These are phyloP conservation scores for Aspergillus sp. DNA, from an alignment of 2,329 filamentous ascomycete genomes.

Conservation along the genomic window DNA sequence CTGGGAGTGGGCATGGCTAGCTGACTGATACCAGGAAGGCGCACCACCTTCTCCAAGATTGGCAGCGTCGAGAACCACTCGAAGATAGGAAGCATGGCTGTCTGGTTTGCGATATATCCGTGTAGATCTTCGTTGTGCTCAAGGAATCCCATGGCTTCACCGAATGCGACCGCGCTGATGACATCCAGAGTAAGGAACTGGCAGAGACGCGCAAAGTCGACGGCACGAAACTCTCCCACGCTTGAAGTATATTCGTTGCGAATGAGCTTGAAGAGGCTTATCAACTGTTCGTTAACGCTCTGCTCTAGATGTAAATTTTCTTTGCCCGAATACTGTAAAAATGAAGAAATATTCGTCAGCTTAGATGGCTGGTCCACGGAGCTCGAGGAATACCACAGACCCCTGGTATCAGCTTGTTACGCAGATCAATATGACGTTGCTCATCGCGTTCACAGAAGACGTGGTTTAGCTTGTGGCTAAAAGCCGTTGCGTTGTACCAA, in stretches of 20 bases:
- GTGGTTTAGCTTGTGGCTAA: conserved; percentile 2
- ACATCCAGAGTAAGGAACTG: conserved; percentile 1
- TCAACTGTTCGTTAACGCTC: neutral
- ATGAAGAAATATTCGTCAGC: neutral
- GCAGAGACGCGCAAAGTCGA: neutral
- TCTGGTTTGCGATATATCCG: neutral
- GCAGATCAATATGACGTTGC: neutral
- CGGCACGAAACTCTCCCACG: neutral
- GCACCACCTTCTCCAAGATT: neutral
- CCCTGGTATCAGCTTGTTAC: neutral
- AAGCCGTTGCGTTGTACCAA: conserved; percentile 2
- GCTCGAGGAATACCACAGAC: neutral
- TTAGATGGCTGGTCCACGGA: neutral
- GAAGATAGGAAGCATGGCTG: conserved; percentile 3
- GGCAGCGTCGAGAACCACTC: conserved; percentile 1
- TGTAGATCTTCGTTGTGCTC: neutral
- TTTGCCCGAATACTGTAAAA: neutral
- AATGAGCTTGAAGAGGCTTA: neutral
- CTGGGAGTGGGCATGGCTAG: neutral
- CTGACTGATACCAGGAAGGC: conserved; percentile 1
- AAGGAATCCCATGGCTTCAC: neutral
- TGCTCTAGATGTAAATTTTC: neutral
- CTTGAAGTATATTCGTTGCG: neutral
- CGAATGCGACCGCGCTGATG: conserved; percentile 1
- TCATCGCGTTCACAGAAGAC: conserved; percentile 5